phyloP scores from a whole-genome alignment of 1,139 yeast species.

The Blastobotrys niveus region DNA sequence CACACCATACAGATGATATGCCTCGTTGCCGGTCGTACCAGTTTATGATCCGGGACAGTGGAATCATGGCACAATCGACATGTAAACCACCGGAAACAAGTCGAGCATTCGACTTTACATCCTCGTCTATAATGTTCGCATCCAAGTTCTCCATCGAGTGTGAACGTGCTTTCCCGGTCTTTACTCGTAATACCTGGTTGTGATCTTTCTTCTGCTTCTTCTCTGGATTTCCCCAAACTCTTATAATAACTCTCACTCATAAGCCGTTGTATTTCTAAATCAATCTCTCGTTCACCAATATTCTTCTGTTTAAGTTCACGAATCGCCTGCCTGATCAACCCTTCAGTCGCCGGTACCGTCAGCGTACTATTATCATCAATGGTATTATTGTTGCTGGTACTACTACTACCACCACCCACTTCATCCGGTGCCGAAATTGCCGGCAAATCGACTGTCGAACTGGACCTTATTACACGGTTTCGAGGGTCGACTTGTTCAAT shows the following conservation, averaged over 20 bases:
- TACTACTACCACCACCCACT: conserved; percentile 25
- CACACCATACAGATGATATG: conserved; percentile 81
- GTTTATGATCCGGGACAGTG: conserved; percentile 47
- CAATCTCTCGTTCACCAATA: conserved; percentile 51
- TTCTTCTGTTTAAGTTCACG: conserved; percentile 48
- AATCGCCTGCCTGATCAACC: conserved; percentile 36
- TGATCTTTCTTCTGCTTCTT: conserved; percentile 9
- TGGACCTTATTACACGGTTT: background rate
- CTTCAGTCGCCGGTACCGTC: conserved; percentile 4
- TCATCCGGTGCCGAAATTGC: too few species aligned
- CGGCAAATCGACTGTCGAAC: background rate
- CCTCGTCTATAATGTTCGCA: conserved; percentile 80
- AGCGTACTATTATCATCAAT: background rate
- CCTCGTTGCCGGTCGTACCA: conserved; percentile 57
- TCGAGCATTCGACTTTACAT: conserved; percentile 77
- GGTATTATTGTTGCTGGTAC: conserved; percentile 13
- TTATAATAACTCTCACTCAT: conserved; percentile 71
- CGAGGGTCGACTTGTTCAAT: conserved; percentile 43
- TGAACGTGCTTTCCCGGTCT: conserved; percentile 48
- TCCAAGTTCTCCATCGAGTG: conserved; percentile 49
- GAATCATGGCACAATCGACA: conserved; percentile 86
- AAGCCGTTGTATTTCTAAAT: conserved; percentile 59
- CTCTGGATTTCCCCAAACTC: conserved; percentile 8
- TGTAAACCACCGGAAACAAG: conserved; percentile 67
- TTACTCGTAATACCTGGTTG: conserved; percentile 32